phyloP scores from a whole-genome alignment of 345 rosid genomes.

The Eucalyptus sp. region DNA sequence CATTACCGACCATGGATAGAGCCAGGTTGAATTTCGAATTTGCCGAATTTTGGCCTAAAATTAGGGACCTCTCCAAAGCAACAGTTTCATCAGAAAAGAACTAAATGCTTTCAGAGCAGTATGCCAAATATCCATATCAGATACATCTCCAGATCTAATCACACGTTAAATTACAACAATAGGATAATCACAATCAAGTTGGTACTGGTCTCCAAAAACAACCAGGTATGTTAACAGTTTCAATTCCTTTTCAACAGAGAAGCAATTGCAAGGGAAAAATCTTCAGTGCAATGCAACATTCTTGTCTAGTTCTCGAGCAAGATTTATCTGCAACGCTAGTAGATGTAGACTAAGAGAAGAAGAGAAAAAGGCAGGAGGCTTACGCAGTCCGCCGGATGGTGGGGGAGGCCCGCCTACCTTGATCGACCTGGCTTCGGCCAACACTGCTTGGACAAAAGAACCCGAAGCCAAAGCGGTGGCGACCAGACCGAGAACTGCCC shows the following conservation, averaged over 20 bases:
- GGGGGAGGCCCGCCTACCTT: conserved; percentile 86
- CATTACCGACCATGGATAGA: neutral
- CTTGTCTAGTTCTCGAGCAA: neutral
- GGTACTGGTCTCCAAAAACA: neutral
- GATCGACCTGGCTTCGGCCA: conserved; percentile 63
- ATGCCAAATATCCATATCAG: neutral
- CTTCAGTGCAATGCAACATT: neutral
- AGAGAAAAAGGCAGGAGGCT: conserved; percentile 9
- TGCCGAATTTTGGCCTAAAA: neutral
- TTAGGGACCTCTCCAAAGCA: neutral
- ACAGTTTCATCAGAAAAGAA: neutral
- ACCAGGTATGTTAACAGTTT: neutral
- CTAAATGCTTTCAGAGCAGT: neutral
- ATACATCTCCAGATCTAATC: neutral
- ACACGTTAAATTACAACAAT: neutral
- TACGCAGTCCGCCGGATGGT: conserved; percentile 92
- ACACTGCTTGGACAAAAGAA: conserved; percentile 61
- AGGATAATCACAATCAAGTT: neutral
- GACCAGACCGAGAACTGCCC: conserved; percentile 61
- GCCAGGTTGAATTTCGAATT: neutral
- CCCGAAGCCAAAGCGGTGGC: conserved; percentile 63
- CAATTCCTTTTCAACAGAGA: neutral
- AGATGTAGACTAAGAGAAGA: neutral
- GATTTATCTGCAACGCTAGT: neutral
- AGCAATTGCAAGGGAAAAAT: neutral